Evolutionary conservation across 1,284 basidiomycete species (phyloP).

Genomic region (Gomphus sp.): DNA sequence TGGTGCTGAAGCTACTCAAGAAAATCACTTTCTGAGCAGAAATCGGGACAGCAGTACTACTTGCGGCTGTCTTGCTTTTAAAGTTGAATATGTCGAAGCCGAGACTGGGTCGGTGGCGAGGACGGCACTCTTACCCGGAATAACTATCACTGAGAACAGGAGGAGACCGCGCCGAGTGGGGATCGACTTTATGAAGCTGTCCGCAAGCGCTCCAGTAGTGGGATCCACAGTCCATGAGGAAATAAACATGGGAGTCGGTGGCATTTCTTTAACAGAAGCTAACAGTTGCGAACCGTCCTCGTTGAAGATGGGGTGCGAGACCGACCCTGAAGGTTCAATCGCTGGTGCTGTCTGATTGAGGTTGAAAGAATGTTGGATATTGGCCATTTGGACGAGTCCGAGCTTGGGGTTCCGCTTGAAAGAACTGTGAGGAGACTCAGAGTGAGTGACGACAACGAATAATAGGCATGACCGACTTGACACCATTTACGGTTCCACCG

Average conservation of each 20-base stretch:
- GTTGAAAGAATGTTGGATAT: conserved; percentile 31
- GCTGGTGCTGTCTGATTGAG: conserved; percentile 37
- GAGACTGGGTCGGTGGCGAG: conserved; percentile 23
- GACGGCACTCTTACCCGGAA: conserved; percentile 24
- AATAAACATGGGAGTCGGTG: conserved; percentile 35
- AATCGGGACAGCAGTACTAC: conserved; percentile 26
- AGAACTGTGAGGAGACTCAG: conserved; percentile 23
- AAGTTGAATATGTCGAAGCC: conserved; percentile 25
- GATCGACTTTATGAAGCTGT: conserved; percentile 17
- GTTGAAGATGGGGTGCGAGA: conserved; percentile 35
- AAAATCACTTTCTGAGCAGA: conserved; percentile 36
- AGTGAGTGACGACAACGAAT: background rate
- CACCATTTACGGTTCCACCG: conserved; percentile 36
- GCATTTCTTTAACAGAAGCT: conserved; percentile 38
- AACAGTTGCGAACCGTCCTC: conserved; percentile 34
- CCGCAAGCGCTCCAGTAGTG: conserved; percentile 21
- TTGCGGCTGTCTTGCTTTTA: conserved; percentile 9
- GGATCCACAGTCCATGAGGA: conserved; percentile 35
- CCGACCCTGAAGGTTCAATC: conserved; percentile 28
- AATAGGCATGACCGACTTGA: conserved; percentile 26
- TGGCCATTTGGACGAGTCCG: conserved; percentile 29
- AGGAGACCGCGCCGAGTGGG: conserved; percentile 18
- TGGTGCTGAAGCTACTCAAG: conserved; percentile 36
- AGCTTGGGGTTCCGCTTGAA: conserved; percentile 31
- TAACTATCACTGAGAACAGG: conserved; percentile 24